Base-by-base conservation (phyloP, 1,139 yeast species). In the Hansenula anomala region DNA sequence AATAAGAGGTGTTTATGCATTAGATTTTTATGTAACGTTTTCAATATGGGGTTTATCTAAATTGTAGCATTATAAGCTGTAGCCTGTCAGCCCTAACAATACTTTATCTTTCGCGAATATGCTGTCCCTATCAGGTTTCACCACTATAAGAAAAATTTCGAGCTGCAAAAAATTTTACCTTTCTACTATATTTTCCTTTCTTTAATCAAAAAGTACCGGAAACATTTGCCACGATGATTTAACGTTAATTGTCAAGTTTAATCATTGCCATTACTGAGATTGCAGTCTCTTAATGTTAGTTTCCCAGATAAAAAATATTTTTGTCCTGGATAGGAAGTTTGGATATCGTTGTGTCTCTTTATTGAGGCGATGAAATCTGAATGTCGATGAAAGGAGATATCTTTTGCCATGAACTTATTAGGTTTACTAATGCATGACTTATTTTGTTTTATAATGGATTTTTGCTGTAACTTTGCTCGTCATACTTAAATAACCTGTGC, bases 151-250 rank as follows among this genome's bases (percentile, higher is more conserved):
- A 42, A 44, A 45, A 37, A 40, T 43, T 48, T 40, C 43, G 35
- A 32, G 37, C 15, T 13, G n/a, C 23, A 14, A 32, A 36, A 11
- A 13, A 18, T 36, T 34, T 18, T 14, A 15, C 15, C 37, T 37
- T 34, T 37, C 20, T 25, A 25, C n/a, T 25, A 17, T 30, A 22
- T 41, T 51, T 44, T 40, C 48, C 39, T 40, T 47, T 48, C 58
- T 39, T 31, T 24, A 54, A 54, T 54, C 58, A 54, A 54, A 54
- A 54, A 54, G 57, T 51, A 51, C 34, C 18, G 56, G 58, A 51
- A 51, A 43, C 55, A 52, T 49, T 52, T 54, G 58, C 58, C 58
- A 54, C 58, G 58, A 46, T 54, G 58, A 49, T 37, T 37, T 47
- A 43, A 51, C 49, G 48, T 39, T 34, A 23, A 32, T 46, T 44